These are phyloP conservation scores for Blastocystis sp. DNA, from an alignment of 352 stramenopile genomes.

Conservation along the genomic window DNA sequence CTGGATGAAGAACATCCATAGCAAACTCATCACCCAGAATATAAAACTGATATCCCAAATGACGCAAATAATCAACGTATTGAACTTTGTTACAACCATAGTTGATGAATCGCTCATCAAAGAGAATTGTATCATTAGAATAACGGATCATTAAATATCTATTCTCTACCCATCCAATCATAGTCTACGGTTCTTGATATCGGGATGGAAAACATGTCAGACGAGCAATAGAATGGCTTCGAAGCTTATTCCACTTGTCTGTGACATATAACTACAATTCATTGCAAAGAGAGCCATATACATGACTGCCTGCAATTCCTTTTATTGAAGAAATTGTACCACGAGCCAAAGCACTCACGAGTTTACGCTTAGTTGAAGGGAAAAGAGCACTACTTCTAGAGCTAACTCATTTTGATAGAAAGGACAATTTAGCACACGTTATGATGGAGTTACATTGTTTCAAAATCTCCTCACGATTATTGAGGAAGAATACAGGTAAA, in stretches of 20 bases:
- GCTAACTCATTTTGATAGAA: not conserved
- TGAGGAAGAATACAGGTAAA: slow-evolving; percentile 12
- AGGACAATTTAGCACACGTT: not conserved
- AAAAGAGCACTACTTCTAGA: slow-evolving; percentile 14
- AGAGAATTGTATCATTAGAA: not conserved
- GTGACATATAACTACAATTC: slow-evolving; percentile 10
- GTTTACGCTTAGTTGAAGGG: not conserved
- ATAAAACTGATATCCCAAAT: slow-evolving; percentile 21
- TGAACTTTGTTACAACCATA: slow-evolving; percentile 60
- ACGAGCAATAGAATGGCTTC: not conserved
- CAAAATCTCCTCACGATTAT: not conserved
- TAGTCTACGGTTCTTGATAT: slow-evolving; percentile 25
- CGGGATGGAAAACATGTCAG: slow-evolving; percentile 9
- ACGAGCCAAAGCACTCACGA: not conserved
- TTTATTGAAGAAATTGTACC: not conserved
- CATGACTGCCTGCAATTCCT: not conserved
- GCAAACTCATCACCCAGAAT: slow-evolving; percentile 19
- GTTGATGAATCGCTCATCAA: slow-evolving; percentile 58
- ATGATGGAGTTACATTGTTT: not conserved
- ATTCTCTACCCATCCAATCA: not conserved
- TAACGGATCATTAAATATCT: slow-evolving; percentile 50
- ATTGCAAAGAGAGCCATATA: not conserved
- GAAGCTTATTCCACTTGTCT: not conserved
- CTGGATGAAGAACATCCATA: slow-evolving; percentile 25
- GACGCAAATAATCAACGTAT: slow-evolving; percentile 20